phyloP scores from a whole-genome alignment of 2,329 filamentous ascomycete genomes.

The Diaporthe ampelina region DNA sequence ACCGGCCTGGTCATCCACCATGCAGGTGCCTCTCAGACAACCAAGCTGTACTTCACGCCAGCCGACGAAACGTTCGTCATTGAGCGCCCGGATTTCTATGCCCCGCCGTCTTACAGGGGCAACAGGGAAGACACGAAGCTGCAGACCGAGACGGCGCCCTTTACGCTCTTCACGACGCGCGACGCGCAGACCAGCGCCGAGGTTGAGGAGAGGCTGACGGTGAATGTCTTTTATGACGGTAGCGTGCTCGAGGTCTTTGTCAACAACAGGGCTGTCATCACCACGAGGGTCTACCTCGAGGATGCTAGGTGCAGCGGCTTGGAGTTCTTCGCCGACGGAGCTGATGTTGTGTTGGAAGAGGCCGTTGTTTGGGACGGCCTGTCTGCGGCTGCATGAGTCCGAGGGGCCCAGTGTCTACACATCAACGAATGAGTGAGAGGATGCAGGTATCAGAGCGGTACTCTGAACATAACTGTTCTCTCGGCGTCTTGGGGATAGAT shows the following conservation, averaged over 20 bases:
- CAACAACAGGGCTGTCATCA: slow-evolving; percentile 57
- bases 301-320: slow-evolving; percentile 42
- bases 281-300: slow-evolving; percentile 54
- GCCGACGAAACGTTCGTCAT: slow-evolving; percentile 56
- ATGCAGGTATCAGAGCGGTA: neutral
- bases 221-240: slow-evolving; percentile 58
- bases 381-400: neutral
- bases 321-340: slow-evolving; percentile 46
- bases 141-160: slow-evolving; percentile 55
- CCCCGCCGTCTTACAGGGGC: neutral
- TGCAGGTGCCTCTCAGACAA: slow-evolving; percentile 44
- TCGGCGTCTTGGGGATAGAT: neutral
- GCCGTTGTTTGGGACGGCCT: slow-evolving; percentile 33
- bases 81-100: slow-evolving; percentile 50
- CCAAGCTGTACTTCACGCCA: slow-evolving; percentile 56
- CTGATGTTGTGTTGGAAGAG: slow-evolving; percentile 23
- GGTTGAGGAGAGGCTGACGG: slow-evolving; percentile 52
- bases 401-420: neutral
- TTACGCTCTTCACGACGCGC: slow-evolving; percentile 59
- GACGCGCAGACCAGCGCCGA: slow-evolving; percentile 41
- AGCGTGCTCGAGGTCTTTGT: slow-evolving; percentile 61
- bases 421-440: neutral
- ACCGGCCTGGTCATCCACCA: slow-evolving; percentile 47
- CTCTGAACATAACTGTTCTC: no score
- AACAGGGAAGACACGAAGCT: slow-evolving; percentile 45